A percentile compares a stretch with the other conserved stretches of the same genome.
phyloP scores from a whole-genome alignment of 2,329 filamentous ascomycete species.

The Paecilomyces dactylethromorphus region DNA sequence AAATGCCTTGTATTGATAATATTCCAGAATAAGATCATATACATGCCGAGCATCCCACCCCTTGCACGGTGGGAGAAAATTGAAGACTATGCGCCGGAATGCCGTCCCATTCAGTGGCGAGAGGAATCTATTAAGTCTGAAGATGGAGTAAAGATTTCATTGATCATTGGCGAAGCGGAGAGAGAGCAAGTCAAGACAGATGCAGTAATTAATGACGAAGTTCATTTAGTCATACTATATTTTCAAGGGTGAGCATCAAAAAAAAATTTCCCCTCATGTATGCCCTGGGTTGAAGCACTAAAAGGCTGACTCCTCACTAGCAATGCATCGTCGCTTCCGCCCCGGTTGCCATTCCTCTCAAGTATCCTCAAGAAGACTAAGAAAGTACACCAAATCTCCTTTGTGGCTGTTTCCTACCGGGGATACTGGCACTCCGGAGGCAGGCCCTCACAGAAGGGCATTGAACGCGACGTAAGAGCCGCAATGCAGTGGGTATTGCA shows the following conservation, averaged over 20 bases:
- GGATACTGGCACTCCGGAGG: constrained; percentile 75
- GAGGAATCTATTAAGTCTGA: constrained; percentile 54
- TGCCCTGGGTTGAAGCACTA: constrained; percentile 6
- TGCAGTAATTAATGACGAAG: background rate
- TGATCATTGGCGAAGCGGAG: constrained; percentile 32
- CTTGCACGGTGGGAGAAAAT: constrained; percentile 63
- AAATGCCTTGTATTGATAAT: constrained; percentile 67
- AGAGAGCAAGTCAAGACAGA: background rate
- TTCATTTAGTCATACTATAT: constrained; percentile 39
- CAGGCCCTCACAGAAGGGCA: constrained; percentile 62
- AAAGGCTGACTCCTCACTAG: constrained; percentile 2
- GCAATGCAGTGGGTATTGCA: constrained; percentile 56
- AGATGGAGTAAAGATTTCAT: constrained; percentile 60
- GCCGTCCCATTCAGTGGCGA: constrained; percentile 59
- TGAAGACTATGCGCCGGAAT: constrained; percentile 54
- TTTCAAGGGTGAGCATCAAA: constrained; percentile 38
- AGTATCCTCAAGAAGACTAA: constrained; percentile 28
- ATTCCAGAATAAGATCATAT: constrained; percentile 77
- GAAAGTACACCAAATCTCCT: constrained; percentile 14
- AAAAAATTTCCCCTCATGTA: background rate
- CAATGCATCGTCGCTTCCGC: constrained; percentile 41
- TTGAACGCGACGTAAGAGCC: constrained; percentile 62
- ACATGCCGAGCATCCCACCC: constrained; percentile 70
- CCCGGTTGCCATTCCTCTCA: constrained; percentile 42
- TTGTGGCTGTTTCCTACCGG: constrained; percentile 53